These are phyloP conservation scores for Aspergillus thermomutatus DNA, from an alignment of 2,329 filamentous ascomycete genomes.

Conservation along the genomic window DNA sequence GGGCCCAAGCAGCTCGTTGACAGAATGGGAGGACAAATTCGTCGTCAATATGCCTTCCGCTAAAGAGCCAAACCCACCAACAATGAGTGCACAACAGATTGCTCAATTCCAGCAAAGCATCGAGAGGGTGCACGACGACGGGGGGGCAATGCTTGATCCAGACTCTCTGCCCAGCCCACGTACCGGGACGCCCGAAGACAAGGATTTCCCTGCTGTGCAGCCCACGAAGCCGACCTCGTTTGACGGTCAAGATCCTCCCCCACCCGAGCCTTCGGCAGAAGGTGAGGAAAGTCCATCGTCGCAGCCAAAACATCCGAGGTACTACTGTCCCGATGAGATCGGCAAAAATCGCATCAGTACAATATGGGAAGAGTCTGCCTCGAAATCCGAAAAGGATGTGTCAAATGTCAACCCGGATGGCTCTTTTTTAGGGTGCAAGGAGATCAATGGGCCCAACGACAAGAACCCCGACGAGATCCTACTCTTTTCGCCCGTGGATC, in stretches of 20 bases:
- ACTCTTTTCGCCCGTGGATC: conserved; percentile 29
- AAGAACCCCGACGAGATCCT: conserved; percentile 39
- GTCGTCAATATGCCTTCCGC: conserved; percentile 44
- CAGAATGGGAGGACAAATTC: conserved; percentile 40
- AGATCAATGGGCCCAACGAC: conserved; percentile 31
- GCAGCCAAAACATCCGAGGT: conserved; percentile 16
- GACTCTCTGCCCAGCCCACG: conserved; percentile 32
- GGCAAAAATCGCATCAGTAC: conserved; percentile 36
- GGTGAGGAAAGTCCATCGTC: conserved; percentile 7
- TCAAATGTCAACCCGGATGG: conserved; percentile 25
- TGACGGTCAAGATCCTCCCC: conserved; percentile 19
- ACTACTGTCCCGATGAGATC: conserved; percentile 40
- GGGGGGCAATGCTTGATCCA: conserved; percentile 29
- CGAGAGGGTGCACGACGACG: conserved; percentile 28
- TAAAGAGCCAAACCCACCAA: conserved; percentile 39
- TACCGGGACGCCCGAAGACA: conserved; percentile 26
- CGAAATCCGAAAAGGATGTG: conserved; percentile 20
- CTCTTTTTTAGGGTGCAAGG: conserved; percentile 42
- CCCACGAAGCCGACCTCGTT: conserved; percentile 13
- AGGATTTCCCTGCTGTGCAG: conserved; percentile 25
- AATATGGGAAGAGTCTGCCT: conserved; percentile 32
- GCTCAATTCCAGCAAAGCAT: conserved; percentile 38
- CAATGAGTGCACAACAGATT: conserved; percentile 39
- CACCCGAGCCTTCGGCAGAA: conserved; percentile 2
- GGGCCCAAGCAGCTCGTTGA: conserved; percentile 27